phyloP scores from a whole-genome alignment of 768 basidiomycete genomes.

The Jaapia argillacea region DNA sequence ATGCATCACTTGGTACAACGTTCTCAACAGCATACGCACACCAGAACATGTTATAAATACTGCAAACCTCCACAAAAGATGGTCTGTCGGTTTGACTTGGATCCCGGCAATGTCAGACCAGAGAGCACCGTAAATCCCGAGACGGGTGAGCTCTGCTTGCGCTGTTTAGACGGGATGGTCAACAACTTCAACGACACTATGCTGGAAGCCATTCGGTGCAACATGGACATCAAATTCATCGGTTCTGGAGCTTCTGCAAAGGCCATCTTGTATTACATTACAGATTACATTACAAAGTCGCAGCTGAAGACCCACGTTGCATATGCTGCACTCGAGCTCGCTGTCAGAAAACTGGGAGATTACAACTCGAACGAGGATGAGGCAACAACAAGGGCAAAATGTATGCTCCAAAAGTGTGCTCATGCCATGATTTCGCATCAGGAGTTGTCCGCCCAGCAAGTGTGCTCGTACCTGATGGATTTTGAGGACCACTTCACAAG shows the following conservation, averaged over 20 bases:
- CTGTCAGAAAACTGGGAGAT: slow-evolving; percentile 20
- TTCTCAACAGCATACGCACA: too few relatives aligned
- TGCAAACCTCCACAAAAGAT: slow-evolving; percentile 14
- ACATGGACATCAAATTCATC: slow-evolving; percentile 40
- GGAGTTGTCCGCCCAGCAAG: slow-evolving; percentile 30
- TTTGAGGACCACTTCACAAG: slow-evolving; percentile 27
- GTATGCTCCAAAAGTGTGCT: slow-evolving; percentile 29
- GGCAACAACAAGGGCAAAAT: slow-evolving; percentile 21
- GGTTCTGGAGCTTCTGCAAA: slow-evolving; percentile 30
- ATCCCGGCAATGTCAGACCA: slow-evolving; percentile 20
- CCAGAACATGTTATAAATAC: too few relatives aligned
- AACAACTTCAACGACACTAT: slow-evolving; percentile 35
- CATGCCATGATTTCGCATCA: slow-evolving; percentile 25
- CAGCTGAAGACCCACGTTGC: slow-evolving; percentile 31
- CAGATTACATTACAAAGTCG: slow-evolving; percentile 37
- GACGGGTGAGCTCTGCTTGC: slow-evolving; percentile 21
- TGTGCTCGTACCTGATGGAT: slow-evolving; percentile 23
- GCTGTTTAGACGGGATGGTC: slow-evolving; percentile 27
- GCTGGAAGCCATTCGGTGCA: slow-evolving; percentile 24
- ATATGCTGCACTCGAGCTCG: slow-evolving; percentile 25
- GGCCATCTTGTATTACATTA: slow-evolving; percentile 35
- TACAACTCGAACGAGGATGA: slow-evolving; percentile 11
- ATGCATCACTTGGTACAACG: too few relatives aligned
- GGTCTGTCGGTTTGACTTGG: too few relatives aligned
- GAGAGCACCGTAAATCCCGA: slow-evolving; percentile 17